Base-by-base conservation (phyloP, 179 eudicot species). In the Carnegiea gigantea region DNA sequence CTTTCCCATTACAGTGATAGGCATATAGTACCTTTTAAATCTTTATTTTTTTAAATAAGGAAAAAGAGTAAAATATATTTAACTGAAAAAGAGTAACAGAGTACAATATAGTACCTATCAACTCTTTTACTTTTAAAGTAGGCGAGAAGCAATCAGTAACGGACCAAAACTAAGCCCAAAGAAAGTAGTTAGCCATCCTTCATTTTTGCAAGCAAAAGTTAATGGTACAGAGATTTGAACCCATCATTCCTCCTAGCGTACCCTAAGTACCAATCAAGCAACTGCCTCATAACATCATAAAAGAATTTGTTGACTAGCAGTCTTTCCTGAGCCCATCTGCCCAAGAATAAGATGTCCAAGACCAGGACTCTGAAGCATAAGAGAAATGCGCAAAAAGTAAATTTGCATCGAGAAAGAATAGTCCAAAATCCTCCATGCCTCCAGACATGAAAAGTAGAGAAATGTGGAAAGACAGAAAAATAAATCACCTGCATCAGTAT, bases 401-500 rank as follows among this genome's bases (percentile, higher is more conserved):
- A 48, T 48, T 48, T 48, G 8, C 38, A 12, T 74, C 38, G 24
- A 14, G 17, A 73, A 44, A 28, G 40, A 43, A 21, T 36, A 71
- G 23, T 23, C 23, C 48, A 71, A 71, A 71, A 17, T 40, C 75
- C 49, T 44, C 51, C 75, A 72, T 43, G 9, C 30, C 18, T 68
- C 46, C 73, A 70, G n/a, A 36, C 23, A 70, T 30, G 44, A 17
- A 77, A 60, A 46, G 53, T 44, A 70, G 49, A 53, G 30, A 24
- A 30, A 46, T 13, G 33, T 54, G 43, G 23, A 46, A 72, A 65
- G 26, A 40, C 24, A 54, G 28, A 40, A 4, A 75, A 24, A 40
- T 21, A 20, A 54, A 40, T 70, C 86, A 96, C 99, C 99, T 88
- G 97, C 86, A 89, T 95, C 98, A 64, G 94, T 88, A 84, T 96